Evolutionary conservation across 129 eudicot species (phyloP).

Genomic region (Centaurea solstitialis): DNA sequence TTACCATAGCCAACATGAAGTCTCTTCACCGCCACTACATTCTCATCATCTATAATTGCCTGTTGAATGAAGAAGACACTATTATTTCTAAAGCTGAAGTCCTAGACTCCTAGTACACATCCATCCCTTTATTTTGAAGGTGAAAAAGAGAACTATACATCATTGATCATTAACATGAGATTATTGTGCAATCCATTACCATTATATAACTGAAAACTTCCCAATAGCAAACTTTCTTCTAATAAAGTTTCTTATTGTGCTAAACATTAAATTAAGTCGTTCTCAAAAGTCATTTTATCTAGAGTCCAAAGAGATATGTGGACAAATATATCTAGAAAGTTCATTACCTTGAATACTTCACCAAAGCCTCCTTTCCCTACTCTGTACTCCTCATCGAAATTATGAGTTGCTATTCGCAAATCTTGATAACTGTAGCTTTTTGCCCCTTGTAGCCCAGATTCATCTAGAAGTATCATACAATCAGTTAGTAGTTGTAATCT

Average conservation of each 20-base stretch:
- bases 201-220: neutral
- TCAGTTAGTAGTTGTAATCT: constrained; percentile 11
- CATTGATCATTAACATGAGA: neutral
- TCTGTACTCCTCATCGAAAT: constrained; percentile 46
- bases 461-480: constrained; percentile 33
- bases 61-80: constrained; percentile 8
- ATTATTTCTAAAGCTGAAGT: neutral
- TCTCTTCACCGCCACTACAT: constrained; percentile 58
- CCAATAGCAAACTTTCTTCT: neutral
- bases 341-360: constrained; percentile 55
- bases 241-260: neutral
- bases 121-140: neutral
- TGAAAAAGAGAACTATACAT: neutral
- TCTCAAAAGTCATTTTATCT: neutral
- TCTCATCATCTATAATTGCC: constrained; percentile 53
- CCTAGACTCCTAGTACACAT: neutral
- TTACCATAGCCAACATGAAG: constrained; percentile 37
- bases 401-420: constrained; percentile 31
- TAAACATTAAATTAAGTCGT: neutral
- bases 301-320: neutral
- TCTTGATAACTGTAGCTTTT: constrained; percentile 26
- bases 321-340: neutral
- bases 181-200: neutral
- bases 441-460: constrained; percentile 41
- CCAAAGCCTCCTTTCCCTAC: constrained; percentile 75